Base-by-base conservation (phyloP, 768 basidiomycete genomes). In the Chalciporus piperatus region DNA sequence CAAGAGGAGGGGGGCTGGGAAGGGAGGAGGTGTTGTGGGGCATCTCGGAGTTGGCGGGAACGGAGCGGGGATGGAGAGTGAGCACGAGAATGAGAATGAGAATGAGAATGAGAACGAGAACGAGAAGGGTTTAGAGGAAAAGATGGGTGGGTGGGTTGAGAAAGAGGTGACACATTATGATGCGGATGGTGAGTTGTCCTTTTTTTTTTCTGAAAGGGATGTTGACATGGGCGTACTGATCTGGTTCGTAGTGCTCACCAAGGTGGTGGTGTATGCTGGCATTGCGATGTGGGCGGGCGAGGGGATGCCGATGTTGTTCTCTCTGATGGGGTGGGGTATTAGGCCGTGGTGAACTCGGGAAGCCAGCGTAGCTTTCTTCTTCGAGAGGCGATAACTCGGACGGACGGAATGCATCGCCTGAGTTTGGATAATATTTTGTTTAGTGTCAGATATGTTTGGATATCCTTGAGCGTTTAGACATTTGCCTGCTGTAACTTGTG, bases 221-320 rank as follows among this genome's bases (percentile, higher is more conserved):
- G 28, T 11, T 30, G 45, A 33, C 40, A 47, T 45, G 33, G n/a
- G n/a, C n/a, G n/a, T n/a, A n/a, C 33, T 35, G 33, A 35, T 6
- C 16, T 4, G 16, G 33, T 35, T 35, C 6, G 22, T 54, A 92
- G 92, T 94, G 8, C 69, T 94, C 55, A 94, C 92, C 23, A 95
- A 94, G 72, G 84, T 94, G 12, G 82, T 92, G 40, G 93, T 95
- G 5, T 96, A 98, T 65, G 77, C 80, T 45, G 94, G 95, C 0
- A 96, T 98, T 53, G 92, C 81, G 0, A 68, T 87, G 12, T 63
- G 94, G 11, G 80, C 85, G 2, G 68, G 73, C 13, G 83, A 87
- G 57, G 67, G 74, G 0, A 72, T 86, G 28, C 92, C 92, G 0
- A 70, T 85, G 12, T 65, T 82, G 59, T 92, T 90, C 59, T 82